Base-by-base conservation (phyloP, 208 protist genomes). In the Leptomonas pyrrhocoris region DNA sequence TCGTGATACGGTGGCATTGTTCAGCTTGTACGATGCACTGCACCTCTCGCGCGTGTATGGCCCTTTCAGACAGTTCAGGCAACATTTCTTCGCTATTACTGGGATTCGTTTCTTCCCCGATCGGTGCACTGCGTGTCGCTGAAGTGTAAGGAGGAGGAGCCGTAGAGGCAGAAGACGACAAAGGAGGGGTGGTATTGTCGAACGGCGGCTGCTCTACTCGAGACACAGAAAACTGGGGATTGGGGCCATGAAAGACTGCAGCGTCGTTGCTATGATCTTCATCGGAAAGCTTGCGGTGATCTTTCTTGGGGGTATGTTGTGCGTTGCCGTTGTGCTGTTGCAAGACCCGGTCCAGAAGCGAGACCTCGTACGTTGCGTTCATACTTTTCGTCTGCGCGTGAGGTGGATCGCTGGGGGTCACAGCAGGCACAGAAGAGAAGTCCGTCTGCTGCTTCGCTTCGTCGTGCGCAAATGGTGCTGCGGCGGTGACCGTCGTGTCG, bases 331-430 rank as follows among this genome's bases (percentile, higher is more conserved):
- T 27, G 43, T 9, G 15, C 2, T 15, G 11, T 2, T 64, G 43
- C 31, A 65, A 34, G 4, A 42, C 46, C 1, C 59, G 59, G 19
- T 65, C 59, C 2, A 65, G 46, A 13, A 65, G 28, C 30, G 59
- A 55, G 0, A 65, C 59, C 40, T 65, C 59, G 45, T 45, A 55
- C 3, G 45, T 30, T 2, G 59, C 43, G 30, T 1, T 38, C 2
- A 7, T 40, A 0, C 30, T 48, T 36, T 1, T n/a, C 18, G 59
- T 43, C 31, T 31, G 5, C 9, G 7, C 36, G 7, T 45, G 34
- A 1, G 27, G 18, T 5, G 27, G 40, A 1, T 27, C 15, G 12
- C 25, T 5, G 11, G 31, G n/a, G 12, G 25, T 13, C 6, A 19
- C 5, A 25, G 59, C 25, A 0, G 27, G 43, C 2, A 45, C 16